Base-by-base conservation (phyloP, 768 basidiomycete genomes). In the Lepiota brunneoincarnata region DNA sequence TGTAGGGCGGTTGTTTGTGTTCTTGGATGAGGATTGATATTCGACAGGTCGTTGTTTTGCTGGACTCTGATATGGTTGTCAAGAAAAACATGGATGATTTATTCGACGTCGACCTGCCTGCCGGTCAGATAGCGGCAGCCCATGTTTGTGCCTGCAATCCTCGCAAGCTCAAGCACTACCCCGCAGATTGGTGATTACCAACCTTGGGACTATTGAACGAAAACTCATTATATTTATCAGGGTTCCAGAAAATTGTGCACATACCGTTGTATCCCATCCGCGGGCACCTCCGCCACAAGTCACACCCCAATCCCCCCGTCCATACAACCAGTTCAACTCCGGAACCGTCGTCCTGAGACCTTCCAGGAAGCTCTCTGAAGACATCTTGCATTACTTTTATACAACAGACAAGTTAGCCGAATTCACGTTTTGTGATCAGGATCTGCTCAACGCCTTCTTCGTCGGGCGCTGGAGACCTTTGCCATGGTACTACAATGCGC, bases 81-180 rank as follows among this genome's bases (percentile, higher is more conserved):
- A 74, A 76, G 69, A 77, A 71, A 46, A 93, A 91, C 64, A 93
- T 96, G 86, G 94, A 96, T 69, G 79, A 81, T 24, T 60, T 82
- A 36, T 76, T 82, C 71, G 82, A 87, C 41, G 68, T 91, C 49
- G 67, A 74, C 24, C 71, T 96, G 4, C 77, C 77, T 1, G 55
- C 67, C 18, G 90, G 85, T 57, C 83, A 86, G 69, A 94, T 98
- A 53, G 94, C 92, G 4, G 94, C 93, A 0, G 80, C 75, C 0
- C 95, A 96, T 60, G 94, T 84, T 12, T 99, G 96, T 64, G 86
- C 93, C 3, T 99, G 96, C 73, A 99, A 99, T 69, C 96, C 95
- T 5, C 81, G 84, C 38, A 87, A 83, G 64, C 67, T 96, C 17
- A 57, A 76, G 2, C 91, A 95, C 67, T 99, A 99, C 70, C 96